Base-by-base conservation (phyloP, 208 protist species). In the Leishmania tarentolae region DNA sequence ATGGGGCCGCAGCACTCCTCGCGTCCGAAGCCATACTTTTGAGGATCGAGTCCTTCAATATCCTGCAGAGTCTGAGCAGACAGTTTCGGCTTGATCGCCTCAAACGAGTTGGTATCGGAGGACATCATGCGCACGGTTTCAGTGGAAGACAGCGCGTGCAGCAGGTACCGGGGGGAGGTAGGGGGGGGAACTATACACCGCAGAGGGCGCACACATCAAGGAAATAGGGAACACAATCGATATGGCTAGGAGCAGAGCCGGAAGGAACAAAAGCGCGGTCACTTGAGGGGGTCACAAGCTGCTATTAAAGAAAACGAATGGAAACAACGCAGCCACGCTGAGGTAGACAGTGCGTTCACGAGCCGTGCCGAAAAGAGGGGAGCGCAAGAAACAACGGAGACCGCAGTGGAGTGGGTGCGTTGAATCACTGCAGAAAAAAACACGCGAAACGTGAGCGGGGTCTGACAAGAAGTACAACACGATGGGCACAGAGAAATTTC, bases 21-120 rank as follows among this genome's bases (percentile, higher is more conserved):
- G 44, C 95, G 91, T 50, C 84, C 86, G 73, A 98, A 98, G 72
- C 96, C 96, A 68, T 91, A 87, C 79, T 87, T 79, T 66, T 46
- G 69, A 15, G 90, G 87, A 80, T 98, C 93, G 42, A 98, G 80
- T 35, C 91, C 94, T 75, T 98, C 96, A 82, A 98, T 98, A 76
- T 98, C 96, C 63, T 88, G 76, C 50, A 97, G 85, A 21, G 92
- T 92, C 70, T 94, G 79, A 44, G 68, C 47, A 28, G 84, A 91
- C 21, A 97, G 85, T 56, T 80, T 82, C 56, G 81, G 52, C 74
- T 91, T 88, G 80, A 97, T 83, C 21, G 86, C 86, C 66, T 93
- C 88, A 42, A 93, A 90, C 1, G 86, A 88, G 86, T 95, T 93
- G 5, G 84, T 78, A 50, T 91, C 85, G 66, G 52, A 15, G 24